These are phyloP conservation scores for Apiotrichum veenhuisii DNA, from an alignment of 1,284 basidiomycete species.

Conservation along the genomic window DNA sequence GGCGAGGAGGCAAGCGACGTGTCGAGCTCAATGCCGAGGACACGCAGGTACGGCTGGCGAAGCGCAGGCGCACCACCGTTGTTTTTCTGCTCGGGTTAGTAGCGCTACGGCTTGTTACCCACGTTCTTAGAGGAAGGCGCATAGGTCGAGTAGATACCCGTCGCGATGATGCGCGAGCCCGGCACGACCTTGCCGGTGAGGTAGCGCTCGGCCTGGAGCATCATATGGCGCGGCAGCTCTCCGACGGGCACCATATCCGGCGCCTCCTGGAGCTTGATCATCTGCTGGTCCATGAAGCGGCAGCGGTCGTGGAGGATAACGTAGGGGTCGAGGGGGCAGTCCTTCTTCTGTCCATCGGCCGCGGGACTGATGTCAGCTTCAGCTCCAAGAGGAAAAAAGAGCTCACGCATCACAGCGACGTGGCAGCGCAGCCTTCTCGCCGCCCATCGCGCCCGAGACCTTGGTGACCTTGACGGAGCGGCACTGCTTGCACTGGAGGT, in stretches of 20 bases:
- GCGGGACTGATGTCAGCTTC: conserved; percentile 52
- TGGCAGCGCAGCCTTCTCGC: conserved; percentile 74
- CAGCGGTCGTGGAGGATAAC: conserved; percentile 94
- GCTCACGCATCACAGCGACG: conserved; percentile 71
- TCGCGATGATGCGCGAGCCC: conserved; percentile 88
- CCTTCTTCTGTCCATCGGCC: conserved; percentile 73
- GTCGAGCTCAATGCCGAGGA: conserved; percentile 88
- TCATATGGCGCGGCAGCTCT: conserved; percentile 93
- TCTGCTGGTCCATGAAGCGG: conserved; percentile 91
- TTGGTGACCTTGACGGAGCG: conserved; percentile 74
- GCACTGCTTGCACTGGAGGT: conserved; percentile 90
- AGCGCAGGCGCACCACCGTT: conserved; percentile 70
- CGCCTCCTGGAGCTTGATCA: conserved; percentile 95
- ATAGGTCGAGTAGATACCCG: conserved; percentile 96
- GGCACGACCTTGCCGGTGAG: conserved; percentile 89
- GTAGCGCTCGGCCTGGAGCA: conserved; percentile 84
- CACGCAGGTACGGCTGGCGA: conserved; percentile 88
- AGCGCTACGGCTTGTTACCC: conserved; percentile 25
- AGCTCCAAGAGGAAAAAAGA: too few species aligned
- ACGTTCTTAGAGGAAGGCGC: conserved; percentile 73
- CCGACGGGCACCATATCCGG: conserved; percentile 99
- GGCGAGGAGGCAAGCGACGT: conserved; percentile 58
- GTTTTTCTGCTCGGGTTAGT: conserved; percentile 57
- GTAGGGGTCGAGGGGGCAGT: conserved; percentile 94
- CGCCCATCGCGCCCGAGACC: conserved; percentile 79